These are phyloP conservation scores for Dothistroma pini DNA, from an alignment of 2,329 filamentous ascomycete species.

Conservation along the genomic window DNA sequence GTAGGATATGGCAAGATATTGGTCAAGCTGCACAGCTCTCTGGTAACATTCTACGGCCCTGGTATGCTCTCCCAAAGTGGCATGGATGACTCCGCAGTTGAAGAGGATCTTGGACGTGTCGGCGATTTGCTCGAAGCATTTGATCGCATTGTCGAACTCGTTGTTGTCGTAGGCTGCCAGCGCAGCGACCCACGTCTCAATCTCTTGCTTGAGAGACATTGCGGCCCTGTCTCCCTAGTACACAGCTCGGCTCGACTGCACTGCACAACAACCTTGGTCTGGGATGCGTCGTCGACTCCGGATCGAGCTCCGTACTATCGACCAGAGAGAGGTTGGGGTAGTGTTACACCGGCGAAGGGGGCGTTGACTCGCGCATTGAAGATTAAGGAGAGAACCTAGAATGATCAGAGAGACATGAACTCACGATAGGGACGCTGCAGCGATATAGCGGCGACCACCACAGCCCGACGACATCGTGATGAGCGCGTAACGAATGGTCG, in stretches of 20 bases:
- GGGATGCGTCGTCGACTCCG: constrained; percentile 2
- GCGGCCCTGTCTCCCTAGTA: constrained; percentile 10
- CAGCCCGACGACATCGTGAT: constrained; percentile 5
- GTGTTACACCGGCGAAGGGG: constrained; percentile 14
- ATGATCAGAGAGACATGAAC: constrained; percentile 14
- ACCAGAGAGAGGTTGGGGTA: constrained; percentile 12
- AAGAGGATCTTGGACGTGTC: constrained; percentile 99
- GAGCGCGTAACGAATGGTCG: constrained; percentile 29
- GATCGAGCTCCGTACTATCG: constrained; percentile 16
- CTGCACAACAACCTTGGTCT: neutral
- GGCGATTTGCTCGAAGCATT: constrained; percentile 77
- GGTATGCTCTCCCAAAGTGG: constrained; percentile 91
- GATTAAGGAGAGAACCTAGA: constrained; percentile 15
- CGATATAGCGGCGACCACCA: constrained; percentile 15
- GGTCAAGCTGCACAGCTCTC: constrained; percentile 81
- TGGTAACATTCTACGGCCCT: constrained; percentile 96
- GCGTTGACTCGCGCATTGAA: constrained; percentile 16
- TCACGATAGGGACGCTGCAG: constrained; percentile 15
- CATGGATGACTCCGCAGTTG: constrained; percentile 97
- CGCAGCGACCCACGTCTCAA: constrained; percentile 95
- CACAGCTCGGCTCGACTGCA: neutral
- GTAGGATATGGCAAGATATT: constrained; percentile 95
- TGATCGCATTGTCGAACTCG: constrained; percentile 87
- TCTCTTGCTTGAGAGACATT: constrained; percentile 69
- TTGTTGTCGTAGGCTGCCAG: constrained; percentile 93